These are phyloP conservation scores for Aureobasidium sp. DNA, from an alignment of 2,329 filamentous ascomycete genomes.

Conservation along the genomic window DNA sequence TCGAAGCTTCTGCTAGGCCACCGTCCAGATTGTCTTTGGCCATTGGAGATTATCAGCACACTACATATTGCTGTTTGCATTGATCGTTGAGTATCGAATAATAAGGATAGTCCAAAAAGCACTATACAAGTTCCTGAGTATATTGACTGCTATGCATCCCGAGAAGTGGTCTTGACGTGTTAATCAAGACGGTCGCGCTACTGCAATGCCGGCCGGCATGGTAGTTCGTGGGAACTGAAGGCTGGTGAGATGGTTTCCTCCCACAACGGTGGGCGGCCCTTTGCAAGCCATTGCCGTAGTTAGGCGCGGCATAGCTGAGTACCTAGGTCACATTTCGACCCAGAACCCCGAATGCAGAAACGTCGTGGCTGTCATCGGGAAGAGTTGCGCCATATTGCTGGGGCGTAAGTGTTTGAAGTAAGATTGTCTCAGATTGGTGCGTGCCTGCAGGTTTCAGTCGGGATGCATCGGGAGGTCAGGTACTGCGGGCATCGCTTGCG, in stretches of 20 bases:
- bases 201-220: conserved; percentile 11
- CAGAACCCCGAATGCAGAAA: neutral
- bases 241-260: neutral
- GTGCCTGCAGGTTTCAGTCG: conserved; percentile 14
- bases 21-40: neutral
- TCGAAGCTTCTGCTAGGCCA: conserved; percentile 10
- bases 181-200: conserved; percentile 1
- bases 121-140: neutral
- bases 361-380: conserved; percentile 13
- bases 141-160: neutral
- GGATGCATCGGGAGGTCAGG: conserved; percentile 8
- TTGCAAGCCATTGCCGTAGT: conserved; percentile 8
- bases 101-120: neutral
- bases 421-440: conserved; percentile 13
- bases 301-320: neutral
- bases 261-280: neutral
- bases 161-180: neutral
- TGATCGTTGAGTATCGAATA: neutral
- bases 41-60: neutral
- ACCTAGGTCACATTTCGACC: conserved; percentile 2
- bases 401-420: conserved; percentile 6
- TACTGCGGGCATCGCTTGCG: neutral
- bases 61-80: neutral
- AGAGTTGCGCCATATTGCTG: conserved; percentile 4
- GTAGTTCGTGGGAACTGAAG: conserved; percentile 1